phyloP scores from a whole-genome alignment of 495 filamentous ascomycete genomes.

The Tirmania nivea region DNA sequence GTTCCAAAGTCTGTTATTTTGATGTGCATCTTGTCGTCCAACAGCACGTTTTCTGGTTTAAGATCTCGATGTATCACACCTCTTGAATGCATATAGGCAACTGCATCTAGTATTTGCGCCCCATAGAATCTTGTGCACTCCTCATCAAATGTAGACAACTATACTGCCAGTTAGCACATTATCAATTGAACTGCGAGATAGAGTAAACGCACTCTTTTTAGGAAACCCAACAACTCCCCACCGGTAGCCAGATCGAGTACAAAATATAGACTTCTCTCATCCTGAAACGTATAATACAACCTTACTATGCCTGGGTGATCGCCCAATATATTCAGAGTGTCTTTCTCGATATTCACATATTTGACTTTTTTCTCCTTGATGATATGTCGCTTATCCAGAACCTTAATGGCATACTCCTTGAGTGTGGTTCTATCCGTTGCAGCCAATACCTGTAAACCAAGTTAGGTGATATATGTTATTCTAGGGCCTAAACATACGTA shows the following conservation, averaged over 20 bases:
- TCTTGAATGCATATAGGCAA: slow-evolving; percentile 92
- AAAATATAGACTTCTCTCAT: slow-evolving; percentile 88
- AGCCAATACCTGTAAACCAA: slow-evolving; percentile 30
- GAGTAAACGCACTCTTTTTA: slow-evolving; percentile 40
- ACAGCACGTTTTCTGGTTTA: slow-evolving; percentile 90
- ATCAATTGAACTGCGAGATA: neutral
- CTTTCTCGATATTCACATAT: slow-evolving; percentile 99
- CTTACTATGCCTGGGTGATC: slow-evolving; percentile 95
- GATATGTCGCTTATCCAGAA: slow-evolving; percentile 95
- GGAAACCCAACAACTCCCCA: slow-evolving; percentile 74
- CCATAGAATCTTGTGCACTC: slow-evolving; percentile 92
- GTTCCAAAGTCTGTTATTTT: slow-evolving; percentile 99
- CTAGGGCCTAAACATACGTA: slow-evolving; percentile 20
- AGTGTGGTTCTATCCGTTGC: slow-evolving; percentile 89
- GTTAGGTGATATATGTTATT: neutral
- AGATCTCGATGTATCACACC: slow-evolving; percentile 94
- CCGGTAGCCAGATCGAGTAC: slow-evolving; percentile 85
- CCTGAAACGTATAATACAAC: slow-evolving; percentile 97
- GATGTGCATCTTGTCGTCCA: slow-evolving; percentile 89
- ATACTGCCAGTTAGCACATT: slow-evolving; percentile 7
- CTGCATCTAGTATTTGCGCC: slow-evolving; percentile 86
- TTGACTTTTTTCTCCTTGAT: slow-evolving; percentile 99
- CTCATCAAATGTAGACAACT: slow-evolving; percentile 76
- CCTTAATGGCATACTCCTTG: slow-evolving; percentile 96
- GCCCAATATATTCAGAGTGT: slow-evolving; percentile 85